Base-by-base conservation (phyloP, 768 basidiomycete genomes). In the Dentipellis sp. region DNA sequence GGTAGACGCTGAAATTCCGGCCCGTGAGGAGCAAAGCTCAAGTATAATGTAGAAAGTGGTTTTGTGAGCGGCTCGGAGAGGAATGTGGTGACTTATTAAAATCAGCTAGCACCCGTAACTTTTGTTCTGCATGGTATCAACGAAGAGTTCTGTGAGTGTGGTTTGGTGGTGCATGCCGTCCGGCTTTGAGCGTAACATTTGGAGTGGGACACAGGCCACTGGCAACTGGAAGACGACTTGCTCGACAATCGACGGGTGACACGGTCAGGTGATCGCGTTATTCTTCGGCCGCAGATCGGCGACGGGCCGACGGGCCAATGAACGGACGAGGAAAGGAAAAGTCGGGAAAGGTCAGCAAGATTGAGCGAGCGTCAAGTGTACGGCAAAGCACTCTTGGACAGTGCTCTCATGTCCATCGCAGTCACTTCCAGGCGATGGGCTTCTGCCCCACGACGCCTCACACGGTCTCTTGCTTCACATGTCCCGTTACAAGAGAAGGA, bases 401-500 rank as follows among this genome's bases (percentile, higher is more conserved):
- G 48, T 19, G n/a, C 42, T 45, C 48, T 21, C 49, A 63, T 63
- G 62, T 45, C 49, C 40, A 38, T 39, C 17, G 39, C 21, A 12
- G 16, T 34, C 38, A 46, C 53, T 10, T 49, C 55, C 5, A 37
- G 54, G 47, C 38, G 59, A 39, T 58, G 53, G 45, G 53, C 55
- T 39, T 14, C 52, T 29, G 42, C 12, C 11, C 29, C 29, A 29
- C 29, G 29, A 29, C 53, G 39, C n/a, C 19, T 48, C 46, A 52
- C n/a, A 17, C 46, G 66, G 29, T 56, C 52, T 29, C 61, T 79
- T 23, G 75, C 75, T 34, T 75, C 75, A 1, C 70, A 75, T 60
- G 68, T 75, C 1, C 58, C 72, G 10, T 61, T 74, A 10, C 67
- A 72, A 12, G 72, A 78, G 56, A 84, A 82, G 66, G 78, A 84